Evolutionary conservation across 1,139 yeast species (phyloP).

Genomic region (Debaryomyces sp.): DNA sequence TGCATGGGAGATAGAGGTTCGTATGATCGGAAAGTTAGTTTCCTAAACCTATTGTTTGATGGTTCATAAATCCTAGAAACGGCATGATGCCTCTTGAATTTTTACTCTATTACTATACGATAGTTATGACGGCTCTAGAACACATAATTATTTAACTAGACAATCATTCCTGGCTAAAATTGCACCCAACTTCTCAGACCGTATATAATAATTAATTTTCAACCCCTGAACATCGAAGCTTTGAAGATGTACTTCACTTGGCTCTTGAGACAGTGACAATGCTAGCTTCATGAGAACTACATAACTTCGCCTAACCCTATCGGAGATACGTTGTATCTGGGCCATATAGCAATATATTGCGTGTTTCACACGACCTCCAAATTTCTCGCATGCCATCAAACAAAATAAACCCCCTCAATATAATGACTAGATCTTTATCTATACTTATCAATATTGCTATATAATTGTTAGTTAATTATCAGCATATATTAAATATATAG

Average conservation of each 20-base stretch:
- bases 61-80: neutral
- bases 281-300: neutral
- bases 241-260: neutral
- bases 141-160: neutral
- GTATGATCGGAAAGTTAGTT: neutral
- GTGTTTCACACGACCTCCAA: conserved; percentile 2
- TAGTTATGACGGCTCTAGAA: neutral
- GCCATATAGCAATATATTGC: neutral
- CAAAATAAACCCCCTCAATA: conserved; percentile 4
- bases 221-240: neutral
- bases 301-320: neutral
- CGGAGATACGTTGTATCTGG: neutral
- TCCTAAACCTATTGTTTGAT: neutral
- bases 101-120: neutral
- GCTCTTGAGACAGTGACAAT: neutral
- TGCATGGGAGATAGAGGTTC: neutral
- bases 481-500: neutral
- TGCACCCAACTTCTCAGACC: neutral
- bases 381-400: conserved; percentile 1
- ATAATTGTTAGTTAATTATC: neutral
- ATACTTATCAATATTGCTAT: conserved; percentile 4
- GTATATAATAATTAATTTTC: neutral
- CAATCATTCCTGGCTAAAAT: neutral
- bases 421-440: conserved; percentile 5
- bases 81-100: neutral